These are phyloP conservation scores for Urochloa ruziziensis DNA, from an alignment of 176 grass and related monocot genomes.

Conservation along the genomic window DNA sequence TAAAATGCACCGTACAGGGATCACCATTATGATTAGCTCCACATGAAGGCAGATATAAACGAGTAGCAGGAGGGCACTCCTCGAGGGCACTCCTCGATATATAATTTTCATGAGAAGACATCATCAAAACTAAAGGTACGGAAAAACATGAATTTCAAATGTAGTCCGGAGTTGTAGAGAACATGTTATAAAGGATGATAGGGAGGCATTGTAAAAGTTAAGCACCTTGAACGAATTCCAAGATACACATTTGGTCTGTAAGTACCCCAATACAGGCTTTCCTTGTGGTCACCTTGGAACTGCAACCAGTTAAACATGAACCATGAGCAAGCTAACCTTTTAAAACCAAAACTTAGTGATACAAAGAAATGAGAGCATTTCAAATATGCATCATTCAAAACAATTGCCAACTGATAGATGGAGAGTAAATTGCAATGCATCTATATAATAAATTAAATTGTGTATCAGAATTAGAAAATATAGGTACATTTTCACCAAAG, in stretches of 20 bases:
- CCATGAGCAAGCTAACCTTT: slow-evolving; percentile 26
- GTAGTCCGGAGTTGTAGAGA: neutral
- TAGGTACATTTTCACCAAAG: neutral
- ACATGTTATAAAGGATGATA: slow-evolving; percentile 2
- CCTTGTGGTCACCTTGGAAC: slow-evolving; percentile 88
- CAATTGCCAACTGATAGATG: neutral
- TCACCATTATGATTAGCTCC: neutral
- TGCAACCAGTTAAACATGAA: slow-evolving; percentile 43
- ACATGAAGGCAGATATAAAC: neutral
- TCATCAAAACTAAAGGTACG: neutral
- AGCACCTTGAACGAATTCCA: slow-evolving; percentile 88
- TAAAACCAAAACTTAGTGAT: slow-evolving; percentile 6
- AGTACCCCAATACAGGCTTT: slow-evolving; percentile 96
- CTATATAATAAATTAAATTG: neutral
- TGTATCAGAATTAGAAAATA: neutral
- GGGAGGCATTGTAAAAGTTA: slow-evolving; percentile 1
- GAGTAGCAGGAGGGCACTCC: neutral
- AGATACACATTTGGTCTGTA: slow-evolving; percentile 93
- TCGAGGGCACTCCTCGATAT: neutral
- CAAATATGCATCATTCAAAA: neutral
- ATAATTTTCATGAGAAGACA: neutral
- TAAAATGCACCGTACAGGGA: neutral
- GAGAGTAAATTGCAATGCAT: neutral
- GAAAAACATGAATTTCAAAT: neutral
- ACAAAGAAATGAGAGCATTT: neutral